Evolutionary conservation across 176 grass and related monocot species (phyloP).

Genomic region (Eleusine indica): DNA sequence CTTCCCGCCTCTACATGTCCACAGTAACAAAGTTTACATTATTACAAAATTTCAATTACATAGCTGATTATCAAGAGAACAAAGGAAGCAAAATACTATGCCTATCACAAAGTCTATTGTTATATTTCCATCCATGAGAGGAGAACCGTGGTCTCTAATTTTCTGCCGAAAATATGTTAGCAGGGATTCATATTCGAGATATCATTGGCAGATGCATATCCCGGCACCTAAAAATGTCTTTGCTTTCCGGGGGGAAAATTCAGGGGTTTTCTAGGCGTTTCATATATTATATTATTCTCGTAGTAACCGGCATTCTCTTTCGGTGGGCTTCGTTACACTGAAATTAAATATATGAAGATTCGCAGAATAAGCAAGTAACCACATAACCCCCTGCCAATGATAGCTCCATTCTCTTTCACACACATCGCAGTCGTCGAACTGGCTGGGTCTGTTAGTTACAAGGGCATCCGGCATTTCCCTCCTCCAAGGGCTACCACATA

Average conservation of each 20-base stretch:
- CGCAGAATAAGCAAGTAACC: background rate
- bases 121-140: no score
- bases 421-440: conserved; percentile 2
- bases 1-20: no score
- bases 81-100: no score
- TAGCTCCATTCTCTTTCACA: conserved; percentile 29
- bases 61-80: no score
- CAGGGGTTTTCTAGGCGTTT: background rate
- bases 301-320: background rate
- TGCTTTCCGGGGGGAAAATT: background rate
- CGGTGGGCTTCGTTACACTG: conserved; percentile 9
- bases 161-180: background rate
- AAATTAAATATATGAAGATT: conserved; percentile 11
- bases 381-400: conserved; percentile 29
- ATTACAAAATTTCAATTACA: no score
- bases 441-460: background rate
- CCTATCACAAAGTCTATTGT: no score
- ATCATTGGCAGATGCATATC: background rate
- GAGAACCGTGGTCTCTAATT: no score
- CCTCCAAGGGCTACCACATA: conserved; percentile 22
- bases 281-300: background rate
- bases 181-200: background rate
- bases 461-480: conserved; percentile 45
- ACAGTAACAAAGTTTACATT: no score
- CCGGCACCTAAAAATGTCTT: background rate